Percentiles rank a stretch among this genome's conserved stretches.
Evolutionary conservation across 2,329 filamentous ascomycete species (phyloP).

Genomic region (Coniella vitis): DNA sequence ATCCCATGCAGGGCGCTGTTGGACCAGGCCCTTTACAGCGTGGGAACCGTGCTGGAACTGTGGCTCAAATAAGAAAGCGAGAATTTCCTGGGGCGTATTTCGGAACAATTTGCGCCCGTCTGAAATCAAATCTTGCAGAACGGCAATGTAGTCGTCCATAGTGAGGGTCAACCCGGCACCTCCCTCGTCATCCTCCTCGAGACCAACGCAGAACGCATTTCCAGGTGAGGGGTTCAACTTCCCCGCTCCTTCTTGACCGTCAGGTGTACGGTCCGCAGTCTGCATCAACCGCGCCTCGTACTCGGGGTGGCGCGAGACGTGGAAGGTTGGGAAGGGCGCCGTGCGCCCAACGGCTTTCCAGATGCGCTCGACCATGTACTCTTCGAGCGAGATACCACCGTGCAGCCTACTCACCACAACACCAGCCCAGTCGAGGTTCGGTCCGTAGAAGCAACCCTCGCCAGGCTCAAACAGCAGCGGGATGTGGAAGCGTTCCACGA

Average conservation of each 20-base stretch:
- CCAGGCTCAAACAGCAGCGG: slow-evolving; percentile 47
- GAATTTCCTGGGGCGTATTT: neutral
- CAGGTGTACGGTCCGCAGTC: neutral
- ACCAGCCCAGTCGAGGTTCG: slow-evolving; percentile 46
- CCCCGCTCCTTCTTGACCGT: no score
- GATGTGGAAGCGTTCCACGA: slow-evolving; percentile 35
- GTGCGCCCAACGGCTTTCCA: neutral
- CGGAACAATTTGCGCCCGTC: neutral
- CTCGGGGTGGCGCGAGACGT: neutral
- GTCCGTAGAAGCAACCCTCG: slow-evolving; percentile 41
- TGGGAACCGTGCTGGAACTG: neutral
- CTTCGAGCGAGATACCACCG: neutral
- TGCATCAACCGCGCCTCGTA: neutral
- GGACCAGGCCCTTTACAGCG: neutral
- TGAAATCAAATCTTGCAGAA: neutral
- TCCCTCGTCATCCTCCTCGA: slow-evolving; percentile 3
- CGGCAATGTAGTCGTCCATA: neutral
- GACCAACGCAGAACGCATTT: neutral
- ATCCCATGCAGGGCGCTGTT: slow-evolving; percentile 1
- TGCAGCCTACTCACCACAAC: slow-evolving; percentile 29
- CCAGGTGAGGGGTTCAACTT: neutral
- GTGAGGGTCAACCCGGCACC: slow-evolving; percentile 1
- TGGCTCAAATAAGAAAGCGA: neutral
- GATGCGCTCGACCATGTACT: slow-evolving; percentile 3
- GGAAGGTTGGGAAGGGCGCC: neutral